A percentile compares a stretch with the other conserved stretches of the same genome.
Evolutionary conservation across 2,329 filamentous ascomycete species (phyloP).

Genomic region (Graphilbum fragrans): DNA sequence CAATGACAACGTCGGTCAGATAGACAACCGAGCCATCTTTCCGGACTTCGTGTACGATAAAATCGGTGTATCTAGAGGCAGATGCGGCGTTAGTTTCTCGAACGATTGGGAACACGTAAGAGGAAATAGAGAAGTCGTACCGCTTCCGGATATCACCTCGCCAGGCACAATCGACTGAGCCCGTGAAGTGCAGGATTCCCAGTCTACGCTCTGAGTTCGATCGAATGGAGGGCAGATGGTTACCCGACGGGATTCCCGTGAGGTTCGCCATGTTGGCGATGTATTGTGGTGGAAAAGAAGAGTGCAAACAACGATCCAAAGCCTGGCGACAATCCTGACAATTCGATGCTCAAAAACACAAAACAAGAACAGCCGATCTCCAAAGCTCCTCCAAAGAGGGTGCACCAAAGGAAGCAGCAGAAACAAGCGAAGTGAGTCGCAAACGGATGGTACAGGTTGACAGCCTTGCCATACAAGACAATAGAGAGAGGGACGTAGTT

Average conservation of each 20-base stretch:
- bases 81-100: neutral
- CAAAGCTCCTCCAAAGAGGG: no score
- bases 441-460: no score
- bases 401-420: no score
- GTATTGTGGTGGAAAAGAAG: no score
- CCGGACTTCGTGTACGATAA: slow-evolving; percentile 80
- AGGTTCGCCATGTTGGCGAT: slow-evolving; percentile 7
- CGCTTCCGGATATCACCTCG: slow-evolving; percentile 30
- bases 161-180: slow-evolving; percentile 27
- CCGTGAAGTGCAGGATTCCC: slow-evolving; percentile 29
- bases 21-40: slow-evolving; percentile 67
- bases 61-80: slow-evolving; percentile 66
- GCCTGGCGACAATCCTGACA: no score
- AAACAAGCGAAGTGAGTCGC: neutral
- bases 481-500: neutral
- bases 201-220: slow-evolving; percentile 20
- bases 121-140: slow-evolving; percentile 15
- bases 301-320: no score
- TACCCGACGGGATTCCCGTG: slow-evolving; percentile 2
- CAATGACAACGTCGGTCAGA: slow-evolving; percentile 27
- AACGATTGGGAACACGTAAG: no score
- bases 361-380: no score
- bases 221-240: slow-evolving; percentile 17
- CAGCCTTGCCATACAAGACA: neutral
- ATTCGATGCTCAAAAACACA: neutral